A percentile compares a stretch with the other conserved stretches of the same genome.
These are phyloP conservation scores for Zymoseptoria brevis DNA, from an alignment of 2,329 filamentous ascomycete species.

Conservation along the genomic window DNA sequence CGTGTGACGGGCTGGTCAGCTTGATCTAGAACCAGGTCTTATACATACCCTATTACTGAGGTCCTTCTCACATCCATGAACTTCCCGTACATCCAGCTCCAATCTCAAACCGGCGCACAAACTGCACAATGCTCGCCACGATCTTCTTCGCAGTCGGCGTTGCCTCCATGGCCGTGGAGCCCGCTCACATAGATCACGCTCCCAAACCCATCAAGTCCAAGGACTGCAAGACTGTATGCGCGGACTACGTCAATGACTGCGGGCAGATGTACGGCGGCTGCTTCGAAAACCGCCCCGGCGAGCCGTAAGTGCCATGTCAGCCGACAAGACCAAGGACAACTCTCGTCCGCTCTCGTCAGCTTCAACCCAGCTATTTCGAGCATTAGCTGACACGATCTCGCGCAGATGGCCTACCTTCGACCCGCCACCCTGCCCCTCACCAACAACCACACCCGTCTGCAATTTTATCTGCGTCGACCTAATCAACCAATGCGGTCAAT, in stretches of 20 bases:
- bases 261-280: constrained; percentile 8
- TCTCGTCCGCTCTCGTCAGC: too few species aligned
- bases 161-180: not conserved
- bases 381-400: too few species aligned
- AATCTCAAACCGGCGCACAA: not conserved
- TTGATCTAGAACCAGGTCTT: not conserved
- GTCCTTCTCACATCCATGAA: too few species aligned
- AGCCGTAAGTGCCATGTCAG: not conserved
- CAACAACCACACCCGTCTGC: not conserved
- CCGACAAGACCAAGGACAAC: too few species aligned
- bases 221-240: constrained; percentile 1
- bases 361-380: too few species aligned
- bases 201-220: not conserved
- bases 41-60: too few species aligned
- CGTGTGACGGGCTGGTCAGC: not conserved
- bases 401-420: not conserved
- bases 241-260: constrained; percentile 7
- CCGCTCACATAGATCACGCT: not conserved
- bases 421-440: not conserved
- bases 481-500: constrained; percentile 1
- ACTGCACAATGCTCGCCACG: not conserved
- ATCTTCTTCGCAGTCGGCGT: not conserved
- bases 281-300: constrained; percentile 1
- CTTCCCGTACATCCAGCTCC: too few species aligned
- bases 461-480: not conserved